Conservation (phyloP, 495 filamentous ascomycete species). For the Hyaloscypha bicolor region DNA sequence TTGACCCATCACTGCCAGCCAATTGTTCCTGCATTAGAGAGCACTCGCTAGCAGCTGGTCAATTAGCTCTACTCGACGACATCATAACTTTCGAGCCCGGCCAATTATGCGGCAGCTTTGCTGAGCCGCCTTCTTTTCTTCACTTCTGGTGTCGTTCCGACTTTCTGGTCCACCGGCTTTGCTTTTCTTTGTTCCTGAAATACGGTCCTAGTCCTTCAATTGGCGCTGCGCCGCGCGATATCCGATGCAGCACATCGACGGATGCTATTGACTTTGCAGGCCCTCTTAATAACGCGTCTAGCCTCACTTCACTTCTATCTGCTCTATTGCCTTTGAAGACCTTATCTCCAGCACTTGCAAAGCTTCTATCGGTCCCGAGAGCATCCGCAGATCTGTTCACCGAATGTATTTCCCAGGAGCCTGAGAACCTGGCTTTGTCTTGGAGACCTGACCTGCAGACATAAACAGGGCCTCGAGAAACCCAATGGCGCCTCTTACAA, state of each 20-base stretch:
- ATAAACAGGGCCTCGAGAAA: background rate
- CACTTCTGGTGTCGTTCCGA: background rate
- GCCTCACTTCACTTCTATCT: background rate
- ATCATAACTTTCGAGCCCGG: background rate
- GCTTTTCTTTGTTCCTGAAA: background rate
- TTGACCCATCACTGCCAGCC: background rate
- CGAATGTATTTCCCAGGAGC: background rate
- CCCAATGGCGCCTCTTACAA: slow-evolving; percentile 21
- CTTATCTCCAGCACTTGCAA: background rate
- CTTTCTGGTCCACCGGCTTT: background rate
- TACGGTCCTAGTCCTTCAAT: background rate
- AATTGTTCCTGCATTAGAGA: slow-evolving; percentile 2
- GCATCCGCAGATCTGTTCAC: background rate
- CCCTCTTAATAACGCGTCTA: background rate
- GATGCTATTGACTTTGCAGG: background rate
- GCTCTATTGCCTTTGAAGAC: background rate
- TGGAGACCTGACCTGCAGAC: slow-evolving; percentile 10
- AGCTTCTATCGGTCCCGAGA: background rate
- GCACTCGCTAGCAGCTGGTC: background rate
- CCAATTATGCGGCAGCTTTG: slow-evolving; percentile 6
- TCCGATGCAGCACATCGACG: background rate
- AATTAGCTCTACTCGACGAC: background rate
- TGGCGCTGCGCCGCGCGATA: background rate
- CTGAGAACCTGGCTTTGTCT: background rate
- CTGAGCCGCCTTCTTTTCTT: slow-evolving; percentile 2